These are phyloP conservation scores for Colletotrichum sojae DNA, from an alignment of 2,329 filamentous ascomycete species.

Conservation along the genomic window DNA sequence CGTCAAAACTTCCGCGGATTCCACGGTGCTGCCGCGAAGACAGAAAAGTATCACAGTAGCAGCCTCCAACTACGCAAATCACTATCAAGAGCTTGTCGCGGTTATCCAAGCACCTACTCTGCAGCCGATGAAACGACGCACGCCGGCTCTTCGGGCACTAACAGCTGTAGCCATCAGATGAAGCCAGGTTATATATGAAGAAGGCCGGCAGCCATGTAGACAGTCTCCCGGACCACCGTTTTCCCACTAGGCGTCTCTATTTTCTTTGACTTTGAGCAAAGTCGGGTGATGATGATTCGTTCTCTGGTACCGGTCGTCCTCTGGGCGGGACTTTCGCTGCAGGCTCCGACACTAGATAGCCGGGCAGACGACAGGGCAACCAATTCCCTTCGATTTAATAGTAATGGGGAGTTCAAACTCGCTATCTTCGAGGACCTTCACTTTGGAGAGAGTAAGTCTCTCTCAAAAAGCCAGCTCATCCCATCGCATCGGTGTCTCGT, in stretches of 20 bases:
- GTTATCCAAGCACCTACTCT: not conserved
- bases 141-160: not conserved
- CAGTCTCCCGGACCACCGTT: no score
- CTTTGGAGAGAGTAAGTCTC: conserved; percentile 74
- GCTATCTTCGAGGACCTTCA: conserved; percentile 79
- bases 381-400: conserved; percentile 52
- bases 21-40: not conserved
- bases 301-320: not conserved
- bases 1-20: conserved; percentile 1
- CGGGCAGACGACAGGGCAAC: conserved; percentile 14
- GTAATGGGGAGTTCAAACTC: conserved; percentile 65
- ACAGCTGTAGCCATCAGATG: conserved; percentile 24
- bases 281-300: not conserved
- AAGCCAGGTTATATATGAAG: conserved; percentile 20
- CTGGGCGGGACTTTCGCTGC: conserved; percentile 1
- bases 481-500: not conserved
- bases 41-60: not conserved
- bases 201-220: not conserved
- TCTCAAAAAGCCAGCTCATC: not conserved
- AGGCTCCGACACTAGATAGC: not conserved
- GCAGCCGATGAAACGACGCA: conserved; percentile 26
- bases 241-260: no score
- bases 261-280: no score
- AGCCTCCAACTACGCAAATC: not conserved
- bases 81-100: not conserved